phyloP scores from a whole-genome alignment of 208 protist species.

The Leishmania arabica region DNA sequence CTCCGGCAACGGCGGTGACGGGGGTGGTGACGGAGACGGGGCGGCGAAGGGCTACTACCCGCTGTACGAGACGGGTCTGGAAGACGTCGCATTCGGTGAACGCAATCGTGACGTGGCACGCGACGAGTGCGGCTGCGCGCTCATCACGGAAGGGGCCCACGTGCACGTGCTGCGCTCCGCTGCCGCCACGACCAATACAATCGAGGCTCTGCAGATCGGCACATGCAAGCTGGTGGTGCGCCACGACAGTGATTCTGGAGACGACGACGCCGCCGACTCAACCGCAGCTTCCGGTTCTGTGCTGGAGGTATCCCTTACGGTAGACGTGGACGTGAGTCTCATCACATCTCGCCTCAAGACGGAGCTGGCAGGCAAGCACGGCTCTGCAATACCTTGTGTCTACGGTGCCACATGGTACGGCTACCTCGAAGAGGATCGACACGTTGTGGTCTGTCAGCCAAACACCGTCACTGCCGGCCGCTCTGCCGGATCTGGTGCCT shows the following conservation, averaged over 20 bases:
- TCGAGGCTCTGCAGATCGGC: conserved; percentile 1
- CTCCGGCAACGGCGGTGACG: neutral
- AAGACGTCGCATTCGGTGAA: neutral
- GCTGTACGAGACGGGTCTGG: conserved; percentile 6
- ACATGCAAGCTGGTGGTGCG: conserved; percentile 3
- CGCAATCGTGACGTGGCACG: neutral
- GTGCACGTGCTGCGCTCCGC: neutral
- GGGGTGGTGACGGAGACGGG: too few relatives aligned
- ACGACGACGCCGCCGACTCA: neutral
- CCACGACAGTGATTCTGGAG: neutral
- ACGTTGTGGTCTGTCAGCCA: conserved; percentile 42
- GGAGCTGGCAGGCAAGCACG: conserved; percentile 2
- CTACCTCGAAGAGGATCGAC: conserved; percentile 42
- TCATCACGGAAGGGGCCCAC: neutral
- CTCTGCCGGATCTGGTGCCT: neutral
- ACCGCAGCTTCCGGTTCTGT: neutral
- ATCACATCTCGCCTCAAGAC: conserved; percentile 13
- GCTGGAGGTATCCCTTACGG: neutral
- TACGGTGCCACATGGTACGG: conserved; percentile 38
- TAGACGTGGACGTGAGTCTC: conserved; percentile 8
- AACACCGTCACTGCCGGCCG: neutral
- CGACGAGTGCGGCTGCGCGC: neutral
- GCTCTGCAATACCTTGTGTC: neutral
- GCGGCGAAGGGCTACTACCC: neutral
- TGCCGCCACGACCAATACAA: neutral